These are phyloP conservation scores for Ulmus americana DNA, from an alignment of 331 rosid genomes.

Conservation along the genomic window DNA sequence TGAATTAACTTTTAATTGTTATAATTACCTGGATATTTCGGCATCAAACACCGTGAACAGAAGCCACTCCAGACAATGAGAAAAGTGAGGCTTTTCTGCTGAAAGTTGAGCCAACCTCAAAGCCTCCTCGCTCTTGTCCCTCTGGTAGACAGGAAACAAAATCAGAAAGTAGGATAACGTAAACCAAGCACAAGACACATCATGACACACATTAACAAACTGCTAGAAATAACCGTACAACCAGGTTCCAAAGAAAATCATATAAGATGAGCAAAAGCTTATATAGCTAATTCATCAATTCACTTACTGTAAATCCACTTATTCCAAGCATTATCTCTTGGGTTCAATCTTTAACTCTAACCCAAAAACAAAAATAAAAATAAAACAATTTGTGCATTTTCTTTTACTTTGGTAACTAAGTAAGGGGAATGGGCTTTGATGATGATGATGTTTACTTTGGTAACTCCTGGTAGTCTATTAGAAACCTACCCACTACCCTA, in stretches of 20 bases:
- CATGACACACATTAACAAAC: background rate
- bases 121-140: slow-evolving; percentile 93
- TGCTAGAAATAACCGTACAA: background rate
- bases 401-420: too few relatives aligned
- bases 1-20: slow-evolving; percentile 5
- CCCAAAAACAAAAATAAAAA: too few relatives aligned
- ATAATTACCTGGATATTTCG: slow-evolving; percentile 73
- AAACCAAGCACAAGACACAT: slow-evolving; percentile 1
- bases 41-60: slow-evolving; percentile 96
- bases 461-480: background rate
- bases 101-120: slow-evolving; percentile 87
- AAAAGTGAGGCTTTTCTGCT: slow-evolving; percentile 98
- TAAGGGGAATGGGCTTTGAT: too few relatives aligned
- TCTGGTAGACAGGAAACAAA: slow-evolving; percentile 39
- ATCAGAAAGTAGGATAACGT: slow-evolving; percentile 4
- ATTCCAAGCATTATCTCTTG: too few relatives aligned
- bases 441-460: background rate
- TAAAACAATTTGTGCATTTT: background rate
- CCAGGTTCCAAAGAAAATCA: background rate
- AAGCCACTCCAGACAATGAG: slow-evolving; percentile 98
- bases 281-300: too few relatives aligned
- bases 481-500: background rate
- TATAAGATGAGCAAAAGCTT: background rate
- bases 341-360: too few relatives aligned
- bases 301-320: too few relatives aligned